phyloP scores from a whole-genome alignment of 768 basidiomycete species.

The Lactarius tabidus region DNA sequence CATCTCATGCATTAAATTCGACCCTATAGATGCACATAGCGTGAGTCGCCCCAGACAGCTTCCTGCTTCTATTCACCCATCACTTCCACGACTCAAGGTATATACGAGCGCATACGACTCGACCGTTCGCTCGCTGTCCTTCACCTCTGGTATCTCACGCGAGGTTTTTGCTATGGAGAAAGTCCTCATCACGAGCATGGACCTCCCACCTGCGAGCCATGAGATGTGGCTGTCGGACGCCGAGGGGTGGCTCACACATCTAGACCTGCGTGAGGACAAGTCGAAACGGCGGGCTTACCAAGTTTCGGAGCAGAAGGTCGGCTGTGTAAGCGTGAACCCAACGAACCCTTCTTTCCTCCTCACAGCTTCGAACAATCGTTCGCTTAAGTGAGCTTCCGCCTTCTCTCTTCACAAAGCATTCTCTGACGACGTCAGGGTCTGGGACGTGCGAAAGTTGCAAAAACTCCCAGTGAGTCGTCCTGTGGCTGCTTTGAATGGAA shows the following conservation, averaged over 20 bases:
- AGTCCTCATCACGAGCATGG: conserved; percentile 63
- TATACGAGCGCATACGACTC: conserved; percentile 83
- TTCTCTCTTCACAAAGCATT: neutral
- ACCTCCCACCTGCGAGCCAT: conserved; percentile 59
- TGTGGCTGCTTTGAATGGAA: conserved; percentile 24
- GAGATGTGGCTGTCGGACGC: conserved; percentile 86
- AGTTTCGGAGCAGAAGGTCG: conserved; percentile 70
- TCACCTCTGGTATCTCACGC: conserved; percentile 64
- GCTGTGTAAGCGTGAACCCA: conserved; percentile 77
- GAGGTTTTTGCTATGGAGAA: conserved; percentile 66
- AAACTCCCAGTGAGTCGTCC: conserved; percentile 34
- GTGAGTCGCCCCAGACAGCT: conserved; percentile 39
- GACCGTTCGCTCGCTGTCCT: conserved; percentile 68
- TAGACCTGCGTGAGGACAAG: conserved; percentile 64
- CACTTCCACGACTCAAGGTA: conserved; percentile 41
- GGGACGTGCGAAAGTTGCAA: conserved; percentile 70
- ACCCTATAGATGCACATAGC: conserved; percentile 69
- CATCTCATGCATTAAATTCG: conserved; percentile 72
- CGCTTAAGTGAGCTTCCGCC: conserved; percentile 51
- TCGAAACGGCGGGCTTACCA: conserved; percentile 56
- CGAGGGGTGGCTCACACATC: conserved; percentile 64
- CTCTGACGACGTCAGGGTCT: conserved; percentile 47
- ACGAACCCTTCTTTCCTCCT: conserved; percentile 58
- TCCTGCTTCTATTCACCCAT: conserved; percentile 1
- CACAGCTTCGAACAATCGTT: conserved; percentile 72